phyloP scores from a whole-genome alignment of 1,139 yeast species.

The Candida sp. region DNA sequence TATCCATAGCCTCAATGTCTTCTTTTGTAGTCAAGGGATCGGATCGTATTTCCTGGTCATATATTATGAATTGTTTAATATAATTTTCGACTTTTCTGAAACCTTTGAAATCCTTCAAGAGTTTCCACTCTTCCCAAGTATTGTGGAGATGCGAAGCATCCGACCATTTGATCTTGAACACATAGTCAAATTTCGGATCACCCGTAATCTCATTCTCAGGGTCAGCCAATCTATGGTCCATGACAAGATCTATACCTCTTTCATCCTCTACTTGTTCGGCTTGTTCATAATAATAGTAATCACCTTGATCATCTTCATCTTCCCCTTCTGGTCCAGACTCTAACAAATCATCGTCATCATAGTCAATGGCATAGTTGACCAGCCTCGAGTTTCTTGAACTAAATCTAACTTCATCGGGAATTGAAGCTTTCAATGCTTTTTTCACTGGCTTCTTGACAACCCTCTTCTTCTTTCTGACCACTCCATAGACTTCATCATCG shows the following conservation, averaged over 20 bases:
- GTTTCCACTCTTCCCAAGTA: conserved; percentile 82
- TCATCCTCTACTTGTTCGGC: conserved; percentile 35
- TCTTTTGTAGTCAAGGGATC: conserved; percentile 85
- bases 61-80: conserved; percentile 69
- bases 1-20: conserved; percentile 89
- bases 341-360: conserved; percentile 61
- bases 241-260: conserved; percentile 46
- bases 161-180: conserved; percentile 82
- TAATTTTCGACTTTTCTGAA: conserved; percentile 87
- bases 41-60: conserved; percentile 70
- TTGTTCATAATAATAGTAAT: conserved; percentile 38
- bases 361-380: conserved; percentile 76
- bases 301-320: conserved; percentile 27
- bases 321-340: conserved; percentile 49
- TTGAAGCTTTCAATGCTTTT: conserved; percentile 11
- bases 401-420: conserved; percentile 57
- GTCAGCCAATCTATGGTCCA: conserved; percentile 48
- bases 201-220: conserved; percentile 37
- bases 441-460: conserved; percentile 13
- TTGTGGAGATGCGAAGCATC: conserved; percentile 89
- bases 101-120: conserved; percentile 62
- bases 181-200: conserved; percentile 58
- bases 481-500: conserved; percentile 26
- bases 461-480: conserved; percentile 13
- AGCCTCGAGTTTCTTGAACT: conserved; percentile 70